A percentile compares a stretch with the other conserved stretches of the same genome.
phyloP scores from a whole-genome alignment of 2,329 filamentous ascomycete species.

The Monosporascus sp. region DNA sequence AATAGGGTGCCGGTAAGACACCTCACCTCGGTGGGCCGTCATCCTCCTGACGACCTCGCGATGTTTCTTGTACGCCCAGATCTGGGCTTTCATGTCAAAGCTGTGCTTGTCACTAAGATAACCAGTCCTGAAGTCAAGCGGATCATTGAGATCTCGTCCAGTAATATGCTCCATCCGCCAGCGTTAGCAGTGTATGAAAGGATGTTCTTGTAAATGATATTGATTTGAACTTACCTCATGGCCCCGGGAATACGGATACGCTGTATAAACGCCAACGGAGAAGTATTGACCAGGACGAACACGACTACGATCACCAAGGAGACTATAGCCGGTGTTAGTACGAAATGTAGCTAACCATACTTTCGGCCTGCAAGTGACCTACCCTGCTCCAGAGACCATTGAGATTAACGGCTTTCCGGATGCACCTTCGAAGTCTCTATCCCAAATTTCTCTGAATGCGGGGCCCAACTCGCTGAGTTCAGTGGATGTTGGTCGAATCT shows the following conservation, averaged over 20 bases:
- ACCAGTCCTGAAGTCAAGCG: constrained; percentile 49
- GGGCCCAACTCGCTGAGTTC: neutral
- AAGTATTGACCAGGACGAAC: constrained; percentile 1
- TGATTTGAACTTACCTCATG: constrained; percentile 1
- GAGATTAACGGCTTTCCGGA: neutral
- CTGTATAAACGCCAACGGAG: neutral
- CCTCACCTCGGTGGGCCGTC: constrained; percentile 40
- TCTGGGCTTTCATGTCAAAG: constrained; percentile 49
- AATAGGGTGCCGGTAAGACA: constrained; percentile 34
- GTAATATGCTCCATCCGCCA: constrained; percentile 45
- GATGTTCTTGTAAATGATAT: neutral
- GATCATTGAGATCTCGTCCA: constrained; percentile 27
- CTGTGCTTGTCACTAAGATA: constrained; percentile 41
- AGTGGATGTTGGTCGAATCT: constrained; percentile 1
- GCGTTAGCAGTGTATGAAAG: neutral
- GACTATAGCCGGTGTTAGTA: neutral
- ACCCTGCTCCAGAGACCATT: neutral
- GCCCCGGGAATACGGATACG: constrained; percentile 7
- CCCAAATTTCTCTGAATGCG: constrained; percentile 1
- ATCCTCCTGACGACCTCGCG: constrained; percentile 53
- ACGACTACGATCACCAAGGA: neutral
- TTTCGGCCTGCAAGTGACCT: neutral
- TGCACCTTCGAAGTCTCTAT: neutral
- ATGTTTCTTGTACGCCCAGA: constrained; percentile 58
- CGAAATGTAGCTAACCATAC: neutral